Base-by-base conservation (phyloP, 495 filamentous ascomycete species). In the Penicillium canescens region DNA sequence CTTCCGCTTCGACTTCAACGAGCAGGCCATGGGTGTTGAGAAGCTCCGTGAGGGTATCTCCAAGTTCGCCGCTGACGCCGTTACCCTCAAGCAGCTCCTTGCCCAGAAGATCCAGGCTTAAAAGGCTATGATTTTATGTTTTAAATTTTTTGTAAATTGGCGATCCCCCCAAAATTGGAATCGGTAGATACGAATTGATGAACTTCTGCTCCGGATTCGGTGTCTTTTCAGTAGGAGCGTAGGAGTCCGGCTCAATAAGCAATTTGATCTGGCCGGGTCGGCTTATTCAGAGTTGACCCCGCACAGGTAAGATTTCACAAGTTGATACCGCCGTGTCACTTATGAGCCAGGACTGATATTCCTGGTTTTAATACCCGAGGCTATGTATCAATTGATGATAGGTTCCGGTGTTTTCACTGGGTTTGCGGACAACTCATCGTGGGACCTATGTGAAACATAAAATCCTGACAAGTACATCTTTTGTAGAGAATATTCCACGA, bases 1-100 rank as follows among this genome's bases (percentile, higher is more conserved):
- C 31, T 99, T 96, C 91, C 92, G 94, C 70, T 99, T 96, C 82
- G 88, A 92, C 76, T 95, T 99, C 86, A 99, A 99, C 81, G 94
- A 98, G 81, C 90, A 99, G 70, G 83, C 90, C 55, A 99, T 99
- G 94, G 94, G 90, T 49, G 91, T 95, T 55, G 92, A 97, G 85
- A 99, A 99, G 87, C 84, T 99, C 56, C 86, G 91, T 41, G 92
- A 98, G 78, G 94, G 94, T 79, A 99, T 99, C 82, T 93, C 89
- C 78, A 96, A 95, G 76, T 99, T 99, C 71, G 92, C 95, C 31
- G 95, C 93, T 54, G 94, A 98, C 72, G 93, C 94, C 46, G 81
- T 90, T 55, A 93, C 90, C 46, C 87, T 99, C 54, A 98, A 97
- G 86, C 83, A 84, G 50, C 92, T 96, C 61, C 82, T 99, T 67